Evolutionary conservation across 805 yeast genomes (phyloP), one percentile per base, ranked within the genome.

Genomic region (Sungouiozyma intestinalis): DNA sequence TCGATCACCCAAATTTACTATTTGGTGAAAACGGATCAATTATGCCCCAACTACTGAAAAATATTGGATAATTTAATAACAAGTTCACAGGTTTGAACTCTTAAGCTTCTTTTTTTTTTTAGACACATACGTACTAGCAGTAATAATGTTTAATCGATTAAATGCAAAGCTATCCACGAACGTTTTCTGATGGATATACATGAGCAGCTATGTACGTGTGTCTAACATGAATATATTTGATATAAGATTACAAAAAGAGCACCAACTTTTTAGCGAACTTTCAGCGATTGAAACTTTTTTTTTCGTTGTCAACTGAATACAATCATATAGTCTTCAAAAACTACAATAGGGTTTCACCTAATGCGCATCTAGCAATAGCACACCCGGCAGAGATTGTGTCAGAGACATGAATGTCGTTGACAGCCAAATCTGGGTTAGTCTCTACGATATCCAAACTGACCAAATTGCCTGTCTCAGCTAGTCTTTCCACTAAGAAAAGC

Each of bases 401-500:
- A 40, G 79, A 63, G 15, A 84, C 78, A 53, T 85, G 88, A 38
- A 68, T 65, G 48, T 84, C 92, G 47, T 75, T 71, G n/a, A 75
- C 76, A 7, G 90, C 97, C 49, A 92, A 72, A 40, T 76, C 74
- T 37, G 98, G 97, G 65, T 90, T 90, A 49, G 88, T 84, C 65
- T 90, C 98, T 20, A 90, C 97, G 36, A 90, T 76, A 61, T 90
- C 98, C 63, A 90, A 68, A 11, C 94, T 92, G 9, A 80, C 79
- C 48, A 90, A 73, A 50, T 79, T 76, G n/a, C 96, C 96, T 20
- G 94, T 76, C 55, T 78, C 85, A 7, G 96, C 96, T 29, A 88
- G 70, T 50, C 90, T 92, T 67, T 90, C 98, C 46, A 88, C 92
- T 41, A 90, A 65, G 60, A 82, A 90, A 60, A 92, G 73, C 39